These are phyloP conservation scores for Castanea sativa DNA, from an alignment of 306 rosid species.

Conservation along the genomic window DNA sequence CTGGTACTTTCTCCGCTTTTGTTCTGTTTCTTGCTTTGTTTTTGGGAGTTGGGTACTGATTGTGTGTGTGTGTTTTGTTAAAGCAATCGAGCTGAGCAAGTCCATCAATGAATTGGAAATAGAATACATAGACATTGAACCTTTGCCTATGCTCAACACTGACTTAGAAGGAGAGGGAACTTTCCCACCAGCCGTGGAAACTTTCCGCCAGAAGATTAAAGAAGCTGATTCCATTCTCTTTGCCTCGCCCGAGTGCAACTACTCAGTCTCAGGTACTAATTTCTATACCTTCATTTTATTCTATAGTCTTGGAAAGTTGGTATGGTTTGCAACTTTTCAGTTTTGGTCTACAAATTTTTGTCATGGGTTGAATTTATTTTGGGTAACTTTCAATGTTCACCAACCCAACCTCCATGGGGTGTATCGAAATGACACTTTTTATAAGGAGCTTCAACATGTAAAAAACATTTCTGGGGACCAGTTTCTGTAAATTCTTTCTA, in stretches of 20 bases:
- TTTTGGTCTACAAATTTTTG: no score
- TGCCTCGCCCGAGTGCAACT: slow-evolving; percentile 87
- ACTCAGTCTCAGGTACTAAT: slow-evolving; percentile 53
- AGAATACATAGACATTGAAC: slow-evolving; percentile 61
- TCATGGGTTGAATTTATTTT: no score
- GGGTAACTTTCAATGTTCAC: no score
- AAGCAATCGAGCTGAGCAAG: slow-evolving; percentile 59
- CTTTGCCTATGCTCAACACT: slow-evolving; percentile 61
- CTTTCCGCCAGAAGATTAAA: slow-evolving; percentile 57
- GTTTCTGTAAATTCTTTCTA: no score
- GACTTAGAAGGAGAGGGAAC: slow-evolving; percentile 60
- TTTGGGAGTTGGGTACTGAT: not conserved
- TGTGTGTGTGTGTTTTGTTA: not conserved
- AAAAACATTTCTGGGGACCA: no score
- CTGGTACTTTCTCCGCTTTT: slow-evolving; percentile 28
- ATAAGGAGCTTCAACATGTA: no score
- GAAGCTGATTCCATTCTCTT: slow-evolving; percentile 65
- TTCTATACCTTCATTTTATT: no score
- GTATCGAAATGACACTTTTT: no score
- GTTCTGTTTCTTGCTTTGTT: not conserved
- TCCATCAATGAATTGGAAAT: slow-evolving; percentile 48
- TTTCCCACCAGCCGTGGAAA: slow-evolving; percentile 54
- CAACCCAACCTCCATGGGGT: no score
- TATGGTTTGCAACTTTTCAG: no score
- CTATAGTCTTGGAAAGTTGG: no score